phyloP scores from a whole-genome alignment of 2,329 filamentous ascomycete genomes.

The Colletotrichum sp. region DNA sequence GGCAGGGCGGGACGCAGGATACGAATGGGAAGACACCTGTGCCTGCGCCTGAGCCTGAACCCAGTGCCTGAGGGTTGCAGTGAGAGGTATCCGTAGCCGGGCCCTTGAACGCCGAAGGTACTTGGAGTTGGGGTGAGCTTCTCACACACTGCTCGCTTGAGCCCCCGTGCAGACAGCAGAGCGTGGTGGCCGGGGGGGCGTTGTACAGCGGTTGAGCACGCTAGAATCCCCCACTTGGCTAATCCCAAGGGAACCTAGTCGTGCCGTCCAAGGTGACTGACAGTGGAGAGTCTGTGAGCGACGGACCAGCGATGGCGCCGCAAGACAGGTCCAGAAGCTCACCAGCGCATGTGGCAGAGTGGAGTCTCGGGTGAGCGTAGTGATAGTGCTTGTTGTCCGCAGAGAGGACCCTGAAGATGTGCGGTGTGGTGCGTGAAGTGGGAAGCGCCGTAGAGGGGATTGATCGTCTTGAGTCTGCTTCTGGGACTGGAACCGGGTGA shows the following conservation, averaged over 20 bases:
- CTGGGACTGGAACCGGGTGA: slow-evolving; percentile 1
- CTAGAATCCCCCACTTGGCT: slow-evolving; percentile 17
- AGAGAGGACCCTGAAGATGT: slow-evolving; percentile 20
- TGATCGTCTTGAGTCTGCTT: slow-evolving; percentile 2
- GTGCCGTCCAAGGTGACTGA: slow-evolving; percentile 7
- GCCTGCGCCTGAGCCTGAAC: slow-evolving; percentile 17
- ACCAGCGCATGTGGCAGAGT: slow-evolving; percentile 18
- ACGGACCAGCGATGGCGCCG: slow-evolving; percentile 13
- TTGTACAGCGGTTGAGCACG: slow-evolving; percentile 11
- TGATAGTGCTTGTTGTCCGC: slow-evolving; percentile 3
- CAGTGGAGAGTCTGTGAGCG: slow-evolving; percentile 17
- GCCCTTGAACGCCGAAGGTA: slow-evolving; percentile 13
- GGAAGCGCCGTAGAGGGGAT: slow-evolving; percentile 7
- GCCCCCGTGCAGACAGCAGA: slow-evolving; percentile 10
- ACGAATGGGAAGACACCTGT: slow-evolving; percentile 16
- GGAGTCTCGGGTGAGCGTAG: slow-evolving; percentile 5
- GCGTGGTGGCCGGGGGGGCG: slow-evolving; percentile 2
- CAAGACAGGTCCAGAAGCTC: slow-evolving; percentile 17
- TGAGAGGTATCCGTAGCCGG: background rate
- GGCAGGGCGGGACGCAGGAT: slow-evolving; percentile 17
- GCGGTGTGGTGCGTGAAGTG: slow-evolving; percentile 16
- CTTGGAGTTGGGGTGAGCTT: slow-evolving; percentile 2
- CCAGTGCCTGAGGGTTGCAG: slow-evolving; percentile 9
- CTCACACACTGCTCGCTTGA: slow-evolving; percentile 18
- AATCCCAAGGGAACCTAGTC: slow-evolving; percentile 19